phyloP scores from a whole-genome alignment of 495 filamentous ascomycete species.

The Aspergillus olivimuriae region DNA sequence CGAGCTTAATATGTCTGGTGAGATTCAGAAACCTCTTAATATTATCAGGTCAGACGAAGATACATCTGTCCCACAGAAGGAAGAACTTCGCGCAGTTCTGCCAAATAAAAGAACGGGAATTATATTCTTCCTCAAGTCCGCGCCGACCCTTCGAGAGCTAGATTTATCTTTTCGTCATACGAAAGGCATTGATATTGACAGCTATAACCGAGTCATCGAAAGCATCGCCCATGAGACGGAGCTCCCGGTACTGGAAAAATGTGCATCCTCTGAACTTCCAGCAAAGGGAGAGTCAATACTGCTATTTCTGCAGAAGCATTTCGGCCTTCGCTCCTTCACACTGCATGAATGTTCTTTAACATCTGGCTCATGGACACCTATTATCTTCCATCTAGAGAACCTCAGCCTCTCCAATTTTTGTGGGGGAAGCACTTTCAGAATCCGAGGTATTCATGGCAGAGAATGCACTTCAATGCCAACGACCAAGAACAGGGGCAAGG shows the following conservation, averaged over 20 bases:
- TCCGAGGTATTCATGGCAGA: too few relatives aligned
- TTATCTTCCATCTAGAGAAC: slow-evolving; percentile 2
- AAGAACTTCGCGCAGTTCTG: too few relatives aligned
- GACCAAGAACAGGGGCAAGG: too few relatives aligned
- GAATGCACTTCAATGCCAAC: too few relatives aligned
- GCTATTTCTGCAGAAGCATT: slow-evolving; percentile 3
- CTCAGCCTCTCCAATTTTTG: slow-evolving; percentile 1
- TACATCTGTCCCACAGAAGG: too few relatives aligned
- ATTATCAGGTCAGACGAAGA: too few relatives aligned
- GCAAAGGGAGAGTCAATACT: slow-evolving; percentile 2
- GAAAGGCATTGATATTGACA: background rate
- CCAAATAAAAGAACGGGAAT: slow-evolving; percentile 4
- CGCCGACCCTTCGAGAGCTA: background rate
- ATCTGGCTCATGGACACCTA: slow-evolving; percentile 5
- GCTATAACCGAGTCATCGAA: slow-evolving; percentile 1
- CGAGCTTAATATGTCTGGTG: too few relatives aligned
- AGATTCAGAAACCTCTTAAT: too few relatives aligned
- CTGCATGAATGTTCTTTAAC: background rate
- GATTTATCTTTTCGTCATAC: slow-evolving; percentile 1
- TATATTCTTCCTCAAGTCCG: background rate
- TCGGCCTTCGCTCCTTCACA: slow-evolving; percentile 2
- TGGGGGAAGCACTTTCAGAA: too few relatives aligned
- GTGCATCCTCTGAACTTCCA: background rate
- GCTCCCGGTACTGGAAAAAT: slow-evolving; percentile 1
- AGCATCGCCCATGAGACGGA: slow-evolving; percentile 4